Conservation (phyloP, 768 basidiomycete genomes). For the Mycena vulgaris region DNA sequence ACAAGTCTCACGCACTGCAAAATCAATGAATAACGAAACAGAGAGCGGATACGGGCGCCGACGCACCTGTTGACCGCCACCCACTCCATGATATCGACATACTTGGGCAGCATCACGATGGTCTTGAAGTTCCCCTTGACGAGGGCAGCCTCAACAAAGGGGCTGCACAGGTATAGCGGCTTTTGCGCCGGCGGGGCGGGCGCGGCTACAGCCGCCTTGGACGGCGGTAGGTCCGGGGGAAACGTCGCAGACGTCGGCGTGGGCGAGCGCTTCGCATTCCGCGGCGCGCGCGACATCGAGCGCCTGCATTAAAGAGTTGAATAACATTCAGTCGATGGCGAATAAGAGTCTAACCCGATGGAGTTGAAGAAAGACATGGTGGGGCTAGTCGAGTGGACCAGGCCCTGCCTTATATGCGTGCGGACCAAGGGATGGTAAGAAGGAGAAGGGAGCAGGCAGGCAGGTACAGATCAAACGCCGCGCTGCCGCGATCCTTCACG, state of each 20-base stretch:
- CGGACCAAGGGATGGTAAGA: conserved; percentile 13
- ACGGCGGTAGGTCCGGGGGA: conserved; percentile 57
- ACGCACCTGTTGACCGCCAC: conserved; percentile 68
- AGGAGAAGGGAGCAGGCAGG: conserved; percentile 3
- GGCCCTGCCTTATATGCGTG: conserved; percentile 16
- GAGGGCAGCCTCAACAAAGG: conserved; percentile 96
- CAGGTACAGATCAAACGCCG: conserved; percentile 6
- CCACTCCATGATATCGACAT: conserved; percentile 99
- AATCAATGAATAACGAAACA: background rate
- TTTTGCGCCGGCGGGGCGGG: conserved; percentile 56
- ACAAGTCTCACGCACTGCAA: conserved; percentile 64
- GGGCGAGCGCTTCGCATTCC: conserved; percentile 78
- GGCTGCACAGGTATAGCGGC: conserved; percentile 92
- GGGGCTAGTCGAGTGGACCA: conserved; percentile 30
- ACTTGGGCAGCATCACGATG: conserved; percentile 95
- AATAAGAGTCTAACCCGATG: conserved; percentile 69
- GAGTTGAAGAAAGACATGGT: conserved; percentile 89
- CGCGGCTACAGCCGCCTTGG: conserved; percentile 56
- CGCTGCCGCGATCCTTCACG: background rate
- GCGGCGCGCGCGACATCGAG: conserved; percentile 82
- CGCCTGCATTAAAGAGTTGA: conserved; percentile 60
- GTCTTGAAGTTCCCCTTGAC: conserved; percentile 99
- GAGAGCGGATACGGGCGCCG: no score
- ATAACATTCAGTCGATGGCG: background rate
- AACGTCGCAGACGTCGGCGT: conserved; percentile 81